These are phyloP conservation scores for Amanita rubescens DNA, from an alignment of 768 basidiomycete species.

Conservation along the genomic window DNA sequence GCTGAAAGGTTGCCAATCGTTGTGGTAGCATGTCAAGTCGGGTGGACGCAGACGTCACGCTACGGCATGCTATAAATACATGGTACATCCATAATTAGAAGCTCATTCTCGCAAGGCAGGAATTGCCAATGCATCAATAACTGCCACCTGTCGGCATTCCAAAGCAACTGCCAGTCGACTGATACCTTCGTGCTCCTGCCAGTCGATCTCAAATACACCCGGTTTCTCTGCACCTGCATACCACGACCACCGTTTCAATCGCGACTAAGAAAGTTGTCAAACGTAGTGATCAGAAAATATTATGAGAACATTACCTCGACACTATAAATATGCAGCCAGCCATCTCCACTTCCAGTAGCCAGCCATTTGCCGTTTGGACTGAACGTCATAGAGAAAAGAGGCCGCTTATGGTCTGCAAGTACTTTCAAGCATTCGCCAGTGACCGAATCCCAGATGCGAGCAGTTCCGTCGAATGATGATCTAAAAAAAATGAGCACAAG, in stretches of 20 bases:
- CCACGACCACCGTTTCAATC: conserved; percentile 59
- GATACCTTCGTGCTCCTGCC: conserved; percentile 47
- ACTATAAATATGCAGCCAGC: conserved; percentile 66
- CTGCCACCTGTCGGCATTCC: conserved; percentile 59
- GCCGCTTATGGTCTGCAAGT: conserved; percentile 63
- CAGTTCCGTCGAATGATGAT: conserved; percentile 74
- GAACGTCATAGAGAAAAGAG: conserved; percentile 69
- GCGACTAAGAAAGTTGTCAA: conserved; percentile 21
- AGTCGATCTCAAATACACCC: conserved; percentile 71
- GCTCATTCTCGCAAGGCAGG: conserved; percentile 21
- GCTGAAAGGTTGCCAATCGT: neutral
- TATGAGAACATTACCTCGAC: conserved; percentile 41
- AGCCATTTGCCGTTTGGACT: conserved; percentile 67
- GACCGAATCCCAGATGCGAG: conserved; percentile 76
- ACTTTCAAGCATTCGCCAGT: conserved; percentile 69
- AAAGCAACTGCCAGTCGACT: conserved; percentile 66
- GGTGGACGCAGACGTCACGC: conserved; percentile 12
- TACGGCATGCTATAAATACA: conserved; percentile 5
- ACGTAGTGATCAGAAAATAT: neutral
- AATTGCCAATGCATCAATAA: conserved; percentile 54
- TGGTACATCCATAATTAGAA: neutral
- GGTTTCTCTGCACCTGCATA: conserved; percentile 47
- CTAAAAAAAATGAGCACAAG: conserved; percentile 26
- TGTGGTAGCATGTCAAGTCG: neutral
- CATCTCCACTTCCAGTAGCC: conserved; percentile 76